Evolutionary conservation across 306 rosid genomes (phyloP).

Genomic region (Vigna angularis): DNA sequence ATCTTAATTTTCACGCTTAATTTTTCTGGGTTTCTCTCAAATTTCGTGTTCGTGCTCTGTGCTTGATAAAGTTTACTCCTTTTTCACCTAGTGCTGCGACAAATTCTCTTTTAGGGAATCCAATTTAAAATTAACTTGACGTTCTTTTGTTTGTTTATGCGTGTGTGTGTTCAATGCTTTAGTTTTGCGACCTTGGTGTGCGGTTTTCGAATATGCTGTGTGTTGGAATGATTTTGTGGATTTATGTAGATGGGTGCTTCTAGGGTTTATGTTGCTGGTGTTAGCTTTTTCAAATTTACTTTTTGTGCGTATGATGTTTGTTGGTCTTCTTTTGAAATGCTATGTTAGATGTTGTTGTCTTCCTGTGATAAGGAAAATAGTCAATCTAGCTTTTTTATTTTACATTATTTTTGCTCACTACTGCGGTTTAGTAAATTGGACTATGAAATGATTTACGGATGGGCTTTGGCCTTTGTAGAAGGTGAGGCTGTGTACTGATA

Average conservation of each 20-base stretch:
- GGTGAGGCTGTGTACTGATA: not conserved
- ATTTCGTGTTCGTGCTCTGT: not conserved
- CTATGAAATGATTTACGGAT: constrained; percentile 11
- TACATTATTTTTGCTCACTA: not conserved
- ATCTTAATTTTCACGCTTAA: not conserved
- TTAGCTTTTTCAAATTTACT: not conserved
- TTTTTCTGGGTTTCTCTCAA: constrained; percentile 41
- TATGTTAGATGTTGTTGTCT: not conserved
- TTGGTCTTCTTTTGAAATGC: not conserved
- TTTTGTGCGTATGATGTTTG: not conserved
- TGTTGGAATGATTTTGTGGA: not conserved
- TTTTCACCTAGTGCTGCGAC: constrained; percentile 1
- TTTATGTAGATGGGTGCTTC: not conserved
- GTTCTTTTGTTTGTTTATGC: not conserved
- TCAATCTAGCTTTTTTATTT: not conserved
- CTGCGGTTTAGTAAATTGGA: constrained; percentile 11
- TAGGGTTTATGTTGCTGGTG: constrained; percentile 33
- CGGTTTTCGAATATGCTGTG: not conserved
- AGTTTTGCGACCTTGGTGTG: not conserved
- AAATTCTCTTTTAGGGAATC: not conserved
- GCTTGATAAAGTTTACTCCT: constrained; percentile 18
- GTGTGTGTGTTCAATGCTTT: constrained; percentile 5
- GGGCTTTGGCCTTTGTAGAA: not conserved
- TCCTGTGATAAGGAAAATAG: constrained; percentile 16
- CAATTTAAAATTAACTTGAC: not conserved